Evolutionary conservation across 768 basidiomycete species (phyloP), one percentile per base, ranked within the genome.

Genomic region (Cubamyces sp.): DNA sequence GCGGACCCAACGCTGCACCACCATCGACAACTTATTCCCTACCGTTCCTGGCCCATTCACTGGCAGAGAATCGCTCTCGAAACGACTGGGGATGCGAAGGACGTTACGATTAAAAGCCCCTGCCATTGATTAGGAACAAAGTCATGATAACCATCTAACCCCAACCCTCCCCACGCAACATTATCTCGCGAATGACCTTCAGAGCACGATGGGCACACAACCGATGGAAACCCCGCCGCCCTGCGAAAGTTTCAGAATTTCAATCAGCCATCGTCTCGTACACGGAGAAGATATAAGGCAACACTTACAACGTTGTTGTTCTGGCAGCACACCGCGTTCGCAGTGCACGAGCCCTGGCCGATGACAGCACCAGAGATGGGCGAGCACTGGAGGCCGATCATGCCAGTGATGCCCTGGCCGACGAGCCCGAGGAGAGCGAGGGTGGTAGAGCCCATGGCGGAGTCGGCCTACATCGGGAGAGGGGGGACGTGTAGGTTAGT

Each of bases 271-370:
- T 30, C 8, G 28, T 30, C 3, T 8, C 8, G 8, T 30, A 3
- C 28, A 30, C 8, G 28, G 28, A 8, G n/a, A 30, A 30, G 8
- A 30, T 8, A 8, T 5, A 34, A 34, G 34, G 11, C 34, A 34
- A 11, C 9, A 61, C 64, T 52, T 37, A 66, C 64, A 39, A 59
- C 49, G 57, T 56, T 62, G 61, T 66, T 66, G 64, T 66, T 54
- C 57, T 62, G 21, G 64, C 64, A 62, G 64, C 61, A 66, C 23
- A 66, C 64, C 4, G 64, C 12, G 23, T 46, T 51, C 18, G 56
- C 52, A 15, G 34, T 14, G 64, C 64, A 62, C 19, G 61, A 23
- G 51, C 21, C 23, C 37, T 40, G 18, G 39, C 60, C 64, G 8
- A 28, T 51, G 30, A 60, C 64, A 51, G 61, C 26, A 30, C 50